A percentile compares a stretch with the other conserved stretches of the same genome.
phyloP scores from a whole-genome alignment of 2,329 filamentous ascomycete species.

The Chaetomium globosum region DNA sequence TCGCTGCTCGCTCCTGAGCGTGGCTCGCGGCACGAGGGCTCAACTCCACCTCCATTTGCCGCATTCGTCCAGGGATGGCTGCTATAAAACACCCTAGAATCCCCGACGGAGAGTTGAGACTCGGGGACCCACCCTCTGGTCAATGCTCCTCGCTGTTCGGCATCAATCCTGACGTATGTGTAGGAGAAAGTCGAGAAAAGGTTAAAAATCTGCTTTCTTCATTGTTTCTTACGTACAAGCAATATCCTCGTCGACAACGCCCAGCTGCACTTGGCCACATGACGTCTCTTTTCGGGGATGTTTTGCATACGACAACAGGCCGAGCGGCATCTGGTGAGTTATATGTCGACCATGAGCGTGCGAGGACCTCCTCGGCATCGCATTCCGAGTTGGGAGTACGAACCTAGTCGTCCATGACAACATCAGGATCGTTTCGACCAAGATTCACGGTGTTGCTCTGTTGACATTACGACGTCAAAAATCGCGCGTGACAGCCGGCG shows the following conservation, averaged over 20 bases:
- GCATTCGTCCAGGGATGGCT: neutral
- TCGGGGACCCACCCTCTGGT: neutral
- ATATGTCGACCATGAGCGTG: neutral
- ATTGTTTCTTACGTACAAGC: slow-evolving; percentile 2
- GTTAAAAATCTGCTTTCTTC: slow-evolving; percentile 2
- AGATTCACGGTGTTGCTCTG: neutral
- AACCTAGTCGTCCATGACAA: neutral
- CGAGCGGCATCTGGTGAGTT: neutral
- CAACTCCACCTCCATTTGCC: slow-evolving; percentile 5
- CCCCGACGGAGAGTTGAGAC: neutral
- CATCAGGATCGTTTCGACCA: neutral
- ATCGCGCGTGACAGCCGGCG: slow-evolving; percentile 9
- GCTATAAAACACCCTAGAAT: neutral
- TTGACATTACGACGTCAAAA: slow-evolving; percentile 6
- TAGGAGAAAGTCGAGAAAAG: neutral
- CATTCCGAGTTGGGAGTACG: slow-evolving; percentile 10
- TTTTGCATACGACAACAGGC: neutral
- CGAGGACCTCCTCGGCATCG: slow-evolving; percentile 4
- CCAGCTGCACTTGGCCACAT: neutral
- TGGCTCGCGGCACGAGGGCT: slow-evolving; percentile 14
- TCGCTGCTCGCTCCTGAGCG: slow-evolving; percentile 1
- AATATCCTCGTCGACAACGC: slow-evolving; percentile 2
- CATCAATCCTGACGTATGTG: neutral
- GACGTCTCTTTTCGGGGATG: neutral
- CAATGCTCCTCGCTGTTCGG: slow-evolving; percentile 22